These are phyloP conservation scores for Vaccinium macrocarpon DNA, from an alignment of 148 eudicot species.

Conservation along the genomic window DNA sequence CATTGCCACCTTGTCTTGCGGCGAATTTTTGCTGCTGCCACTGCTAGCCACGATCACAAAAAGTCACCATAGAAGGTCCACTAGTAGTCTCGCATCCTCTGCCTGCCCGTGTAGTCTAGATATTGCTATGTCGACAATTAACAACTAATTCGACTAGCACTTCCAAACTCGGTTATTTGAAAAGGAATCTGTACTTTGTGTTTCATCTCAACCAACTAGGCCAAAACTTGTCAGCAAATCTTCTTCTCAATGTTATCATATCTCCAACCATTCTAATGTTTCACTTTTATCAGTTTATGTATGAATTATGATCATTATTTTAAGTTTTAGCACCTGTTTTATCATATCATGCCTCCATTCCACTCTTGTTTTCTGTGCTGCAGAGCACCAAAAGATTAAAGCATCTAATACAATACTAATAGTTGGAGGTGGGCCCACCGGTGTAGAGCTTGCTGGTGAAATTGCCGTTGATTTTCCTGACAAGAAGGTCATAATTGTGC, in stretches of 20 bases:
- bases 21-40: background rate
- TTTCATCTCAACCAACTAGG: background rate
- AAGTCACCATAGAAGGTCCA: background rate
- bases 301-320: background rate
- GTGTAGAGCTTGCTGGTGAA: slow-evolving; percentile 68
- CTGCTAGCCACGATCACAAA: background rate
- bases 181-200: background rate
- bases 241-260: background rate
- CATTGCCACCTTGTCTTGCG: background rate
- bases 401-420: slow-evolving; percentile 39
- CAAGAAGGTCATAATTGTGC: slow-evolving; percentile 48
- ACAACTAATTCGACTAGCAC: background rate
- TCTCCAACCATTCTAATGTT: background rate
- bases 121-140: background rate
- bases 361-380: slow-evolving; percentile 4
- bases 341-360: background rate
- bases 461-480: slow-evolving; percentile 44
- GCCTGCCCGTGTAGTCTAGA: background rate
- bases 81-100: background rate
- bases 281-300: background rate
- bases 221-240: background rate
- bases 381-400: slow-evolving; percentile 39
- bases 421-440: slow-evolving; percentile 61
- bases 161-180: background rate
- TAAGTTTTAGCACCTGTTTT: background rate